These are phyloP conservation scores for Metarhizium rileyi DNA, from an alignment of 2,329 filamentous ascomycete genomes.

Conservation along the genomic window DNA sequence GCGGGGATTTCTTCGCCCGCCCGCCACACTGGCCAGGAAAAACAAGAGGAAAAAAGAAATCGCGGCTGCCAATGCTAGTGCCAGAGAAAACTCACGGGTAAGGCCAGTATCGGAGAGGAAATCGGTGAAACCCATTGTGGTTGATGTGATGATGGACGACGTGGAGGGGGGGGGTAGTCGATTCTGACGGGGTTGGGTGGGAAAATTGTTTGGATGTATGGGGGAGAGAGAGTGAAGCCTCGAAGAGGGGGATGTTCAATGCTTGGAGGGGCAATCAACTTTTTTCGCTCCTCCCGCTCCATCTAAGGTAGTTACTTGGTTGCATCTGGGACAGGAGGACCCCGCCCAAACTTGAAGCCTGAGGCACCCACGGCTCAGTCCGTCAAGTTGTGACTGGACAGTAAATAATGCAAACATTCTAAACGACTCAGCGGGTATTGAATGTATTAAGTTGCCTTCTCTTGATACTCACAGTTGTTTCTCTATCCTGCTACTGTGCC, in stretches of 20 bases:
- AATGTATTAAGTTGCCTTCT: no score
- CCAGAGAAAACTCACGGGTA: slow-evolving; percentile 13
- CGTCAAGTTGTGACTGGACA: no score
- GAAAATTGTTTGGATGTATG: background rate
- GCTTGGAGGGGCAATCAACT: slow-evolving; percentile 6
- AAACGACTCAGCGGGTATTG: no score
- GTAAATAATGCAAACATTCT: no score
- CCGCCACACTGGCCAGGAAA: background rate
- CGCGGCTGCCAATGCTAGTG: background rate
- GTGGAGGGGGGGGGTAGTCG: background rate
- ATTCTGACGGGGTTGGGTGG: background rate
- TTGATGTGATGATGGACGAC: background rate
- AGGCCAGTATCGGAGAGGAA: slow-evolving; percentile 53
- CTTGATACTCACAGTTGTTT: no score
- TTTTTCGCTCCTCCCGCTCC: background rate
- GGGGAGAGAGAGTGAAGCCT: background rate
- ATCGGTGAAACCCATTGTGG: slow-evolving; percentile 57
- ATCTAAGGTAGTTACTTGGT: background rate
- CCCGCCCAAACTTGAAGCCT: background rate
- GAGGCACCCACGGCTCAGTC: background rate
- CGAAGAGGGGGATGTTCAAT: background rate
- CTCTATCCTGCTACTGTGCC: no score
- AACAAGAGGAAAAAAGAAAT: slow-evolving; percentile 1
- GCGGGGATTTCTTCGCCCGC: slow-evolving; percentile 1
- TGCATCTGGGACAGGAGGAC: background rate